A percentile compares a stretch with the other conserved stretches of the same genome.
These are phyloP conservation scores for Bryoglossum gracile DNA, from an alignment of 495 filamentous ascomycete genomes.

Conservation along the genomic window DNA sequence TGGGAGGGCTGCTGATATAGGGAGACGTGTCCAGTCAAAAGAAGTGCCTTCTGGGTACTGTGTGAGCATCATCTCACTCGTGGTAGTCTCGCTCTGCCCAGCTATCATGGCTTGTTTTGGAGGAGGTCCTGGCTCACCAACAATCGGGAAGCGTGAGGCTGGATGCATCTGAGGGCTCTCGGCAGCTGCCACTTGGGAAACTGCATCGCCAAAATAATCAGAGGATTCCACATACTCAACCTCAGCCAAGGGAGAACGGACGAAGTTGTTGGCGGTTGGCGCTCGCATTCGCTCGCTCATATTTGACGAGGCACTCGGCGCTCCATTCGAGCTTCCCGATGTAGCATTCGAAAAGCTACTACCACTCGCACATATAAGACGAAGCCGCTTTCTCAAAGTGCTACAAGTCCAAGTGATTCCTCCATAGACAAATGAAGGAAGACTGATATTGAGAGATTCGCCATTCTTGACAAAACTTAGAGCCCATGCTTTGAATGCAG, in stretches of 20 bases:
- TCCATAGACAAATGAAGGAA: slow-evolving; percentile 44
- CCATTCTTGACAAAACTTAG: slow-evolving; percentile 41
- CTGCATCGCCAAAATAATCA: slow-evolving; percentile 41
- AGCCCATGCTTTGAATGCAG: slow-evolving; percentile 57
- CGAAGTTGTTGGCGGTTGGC: background rate
- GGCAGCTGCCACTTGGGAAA: background rate
- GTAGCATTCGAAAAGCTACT: slow-evolving; percentile 24
- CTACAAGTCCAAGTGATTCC: slow-evolving; percentile 57
- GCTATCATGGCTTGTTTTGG: slow-evolving; percentile 10
- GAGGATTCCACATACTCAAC: slow-evolving; percentile 26
- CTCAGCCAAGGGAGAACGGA: slow-evolving; percentile 6
- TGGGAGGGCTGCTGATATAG: slow-evolving; percentile 47
- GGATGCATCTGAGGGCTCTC: background rate
- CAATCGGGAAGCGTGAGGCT: too few relatives aligned
- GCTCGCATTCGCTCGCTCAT: slow-evolving; percentile 8
- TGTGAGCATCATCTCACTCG: slow-evolving; percentile 4
- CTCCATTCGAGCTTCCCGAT: slow-evolving; percentile 29
- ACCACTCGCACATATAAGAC: slow-evolving; percentile 48
- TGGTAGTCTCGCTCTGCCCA: background rate
- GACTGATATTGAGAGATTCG: slow-evolving; percentile 37
- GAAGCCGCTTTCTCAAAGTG: slow-evolving; percentile 53
- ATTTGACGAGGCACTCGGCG: slow-evolving; percentile 4
- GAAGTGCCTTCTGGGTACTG: slow-evolving; percentile 23
- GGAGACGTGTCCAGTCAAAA: slow-evolving; percentile 67
- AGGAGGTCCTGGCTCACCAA: background rate